Evolutionary conservation across 2,329 filamentous ascomycete genomes (phyloP).

Genomic region (Colletotrichum sp.): DNA sequence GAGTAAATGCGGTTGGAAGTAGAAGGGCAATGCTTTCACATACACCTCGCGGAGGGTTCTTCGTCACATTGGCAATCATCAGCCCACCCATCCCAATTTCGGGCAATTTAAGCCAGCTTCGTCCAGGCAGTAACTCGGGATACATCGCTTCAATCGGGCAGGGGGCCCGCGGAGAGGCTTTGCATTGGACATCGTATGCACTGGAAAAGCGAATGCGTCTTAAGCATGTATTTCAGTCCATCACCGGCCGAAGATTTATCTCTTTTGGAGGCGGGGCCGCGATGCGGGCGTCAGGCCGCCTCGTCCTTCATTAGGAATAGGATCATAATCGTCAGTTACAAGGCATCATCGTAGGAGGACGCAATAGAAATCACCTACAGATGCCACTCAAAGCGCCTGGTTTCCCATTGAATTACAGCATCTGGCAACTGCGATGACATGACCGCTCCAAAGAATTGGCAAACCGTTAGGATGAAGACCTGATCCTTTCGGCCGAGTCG

Average conservation of each 20-base stretch:
- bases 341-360: rapidly evolving
- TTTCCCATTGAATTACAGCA: background rate
- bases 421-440: background rate
- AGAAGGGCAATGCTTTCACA: background rate
- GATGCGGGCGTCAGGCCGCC: background rate
- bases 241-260: background rate
- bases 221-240: background rate
- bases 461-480: background rate
- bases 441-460: background rate
- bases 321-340: background rate
- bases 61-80: background rate
- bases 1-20: background rate
- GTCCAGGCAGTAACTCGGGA: rapidly evolving
- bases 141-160: background rate
- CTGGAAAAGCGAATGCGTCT: background rate
- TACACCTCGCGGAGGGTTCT: background rate
- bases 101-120: background rate
- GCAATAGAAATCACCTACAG: background rate
- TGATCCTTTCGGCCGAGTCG: background rate
- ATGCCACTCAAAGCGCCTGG: rapidly evolving
- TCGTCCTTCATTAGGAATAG: background rate
- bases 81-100: background rate
- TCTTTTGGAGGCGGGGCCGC: background rate
- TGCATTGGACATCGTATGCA: background rate
- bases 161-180: rapidly evolving